These are phyloP conservation scores for Dendryphion nanum DNA, from an alignment of 2,329 filamentous ascomycete genomes.

Conservation along the genomic window DNA sequence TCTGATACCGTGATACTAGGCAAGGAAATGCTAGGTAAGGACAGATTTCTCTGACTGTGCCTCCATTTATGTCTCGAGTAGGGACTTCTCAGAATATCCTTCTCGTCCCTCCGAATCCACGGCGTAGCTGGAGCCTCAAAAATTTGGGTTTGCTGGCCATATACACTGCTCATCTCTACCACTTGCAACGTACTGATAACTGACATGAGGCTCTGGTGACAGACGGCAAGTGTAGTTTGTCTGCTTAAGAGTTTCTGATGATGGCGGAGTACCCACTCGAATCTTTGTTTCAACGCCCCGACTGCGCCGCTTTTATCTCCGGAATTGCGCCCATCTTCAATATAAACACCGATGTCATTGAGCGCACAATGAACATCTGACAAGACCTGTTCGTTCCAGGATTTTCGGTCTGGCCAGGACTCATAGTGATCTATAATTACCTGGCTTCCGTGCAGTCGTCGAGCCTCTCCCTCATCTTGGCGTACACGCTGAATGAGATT, in stretches of 20 bases:
- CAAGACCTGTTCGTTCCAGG: conserved; percentile 25
- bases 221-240: conserved; percentile 17
- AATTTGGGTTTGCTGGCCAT: conserved; percentile 9
- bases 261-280: conserved; percentile 29
- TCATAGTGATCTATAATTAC: conserved; percentile 21
- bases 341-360: conserved; percentile 29
- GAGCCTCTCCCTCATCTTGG: conserved; percentile 25
- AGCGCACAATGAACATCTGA: conserved; percentile 21
- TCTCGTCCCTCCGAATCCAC: conserved; percentile 15
- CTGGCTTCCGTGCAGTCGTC: conserved; percentile 21
- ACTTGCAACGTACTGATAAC: conserved; percentile 29
- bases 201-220: conserved; percentile 25
- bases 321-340: conserved; percentile 20
- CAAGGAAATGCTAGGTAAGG: conserved; percentile 20
- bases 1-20: conserved; percentile 20
- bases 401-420: conserved; percentile 18
- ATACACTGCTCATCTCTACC: conserved; percentile 17
- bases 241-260: conserved; percentile 23
- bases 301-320: conserved; percentile 22
- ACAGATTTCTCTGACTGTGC: conserved; percentile 18
- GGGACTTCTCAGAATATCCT: conserved; percentile 17
- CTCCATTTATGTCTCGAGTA: conserved; percentile 23
- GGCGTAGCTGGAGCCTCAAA: conserved; percentile 20
- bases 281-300: conserved; percentile 21
- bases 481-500: no score